Evolutionary conservation across 2,329 filamentous ascomycete species (phyloP), one percentile per base, ranked within the genome.

Genomic region (Sordariomycetes sp.): DNA sequence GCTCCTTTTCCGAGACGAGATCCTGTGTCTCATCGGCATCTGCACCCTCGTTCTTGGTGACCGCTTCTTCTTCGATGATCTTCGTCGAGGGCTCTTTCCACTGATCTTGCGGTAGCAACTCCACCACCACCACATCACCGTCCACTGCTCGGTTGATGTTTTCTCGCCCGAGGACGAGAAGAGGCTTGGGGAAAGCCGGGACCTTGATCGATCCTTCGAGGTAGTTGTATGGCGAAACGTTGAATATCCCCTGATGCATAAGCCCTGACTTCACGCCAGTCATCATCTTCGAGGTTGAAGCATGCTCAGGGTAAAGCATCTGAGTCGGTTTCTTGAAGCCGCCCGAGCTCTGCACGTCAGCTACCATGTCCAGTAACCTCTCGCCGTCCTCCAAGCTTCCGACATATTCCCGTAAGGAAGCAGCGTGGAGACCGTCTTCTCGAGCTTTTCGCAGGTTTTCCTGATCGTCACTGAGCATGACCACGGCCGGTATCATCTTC

Each of bases 21-120:
- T 81, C 81, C 18, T 72, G 74, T 6, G 72, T 72, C 36, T 83
- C 81, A 40, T 93, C 90, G 5, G 74, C 74, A 43, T 96, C 92
- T 2, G 92, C 82, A 47, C 94, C 94, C 50, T 98, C 92, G 49
- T 98, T 86, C 57, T 84, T 86, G 35, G 87, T 94, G 25, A 96
- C 66, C 2, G 81, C 74, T 46, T 95, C 90, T 55, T 98, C 92
- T 45, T 98, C 92, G 21, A 98, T 80, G 31, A 98, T 90, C 56
- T 94, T 94, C 4, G 86, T 90, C 3, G 90, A 96, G 1, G 92
- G 88, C 30, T 83, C 80, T 59, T 95, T 96, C 92, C 92, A 98
- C 56, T 95, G 90, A 37, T 94, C 86, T 55, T 88, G 84, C 0
- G 92, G 87, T 3, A 98, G 66, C 4, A 98, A 75, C 57, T 98